Conservation (phyloP, 352 stramenopile genomes). For the Globisporangium mamillatum region DNA sequence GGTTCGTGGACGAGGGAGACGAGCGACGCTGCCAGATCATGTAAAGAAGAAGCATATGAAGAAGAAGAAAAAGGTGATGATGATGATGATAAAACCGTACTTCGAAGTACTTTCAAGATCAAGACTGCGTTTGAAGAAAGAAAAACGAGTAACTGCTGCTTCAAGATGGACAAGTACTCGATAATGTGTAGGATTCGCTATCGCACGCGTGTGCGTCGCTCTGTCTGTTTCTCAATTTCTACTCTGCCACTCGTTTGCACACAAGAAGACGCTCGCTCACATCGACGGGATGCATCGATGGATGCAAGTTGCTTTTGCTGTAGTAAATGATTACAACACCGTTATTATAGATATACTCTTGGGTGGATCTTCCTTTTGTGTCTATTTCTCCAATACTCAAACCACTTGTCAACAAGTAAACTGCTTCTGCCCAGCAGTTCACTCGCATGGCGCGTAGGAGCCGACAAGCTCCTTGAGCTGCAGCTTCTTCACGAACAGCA, state of each 20-base stretch:
- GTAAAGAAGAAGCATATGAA: constrained; percentile 33
- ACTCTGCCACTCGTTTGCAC: neutral
- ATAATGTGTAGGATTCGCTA: constrained; percentile 2
- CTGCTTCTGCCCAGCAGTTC: constrained; percentile 1
- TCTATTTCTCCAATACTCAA: neutral
- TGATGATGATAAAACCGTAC: neutral
- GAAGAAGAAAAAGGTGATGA: neutral
- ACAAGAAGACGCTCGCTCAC: neutral
- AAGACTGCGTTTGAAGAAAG: neutral
- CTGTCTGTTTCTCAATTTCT: neutral
- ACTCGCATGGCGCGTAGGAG: constrained; percentile 58
- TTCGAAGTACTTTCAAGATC: neutral
- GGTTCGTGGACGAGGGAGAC: constrained; percentile 82
- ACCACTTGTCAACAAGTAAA: too few relatives aligned
- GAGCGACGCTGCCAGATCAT: constrained; percentile 82
- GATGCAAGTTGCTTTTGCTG: neutral
- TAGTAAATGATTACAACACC: neutral
- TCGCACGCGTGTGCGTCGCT: neutral
- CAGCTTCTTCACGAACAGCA: constrained; percentile 64
- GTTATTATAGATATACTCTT: neutral
- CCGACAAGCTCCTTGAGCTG: constrained; percentile 78
- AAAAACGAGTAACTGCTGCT: constrained; percentile 2
- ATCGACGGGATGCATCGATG: too few relatives aligned
- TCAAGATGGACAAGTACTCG: constrained; percentile 3
- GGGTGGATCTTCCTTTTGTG: neutral